phyloP scores from a whole-genome alignment of 805 yeast genomes.

The Myxozyma kluyveri region DNA sequence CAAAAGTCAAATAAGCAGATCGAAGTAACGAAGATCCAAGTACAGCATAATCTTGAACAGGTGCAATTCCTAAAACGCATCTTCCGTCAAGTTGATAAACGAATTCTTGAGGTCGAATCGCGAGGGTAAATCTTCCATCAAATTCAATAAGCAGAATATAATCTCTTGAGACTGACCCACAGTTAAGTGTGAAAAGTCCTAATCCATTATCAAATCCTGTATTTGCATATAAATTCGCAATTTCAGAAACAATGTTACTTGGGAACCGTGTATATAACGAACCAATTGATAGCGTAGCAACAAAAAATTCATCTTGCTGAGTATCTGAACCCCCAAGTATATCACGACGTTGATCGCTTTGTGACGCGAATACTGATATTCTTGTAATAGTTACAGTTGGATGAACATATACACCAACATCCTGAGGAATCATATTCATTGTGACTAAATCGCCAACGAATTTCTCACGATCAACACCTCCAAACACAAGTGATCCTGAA shows the following conservation, averaged over 20 bases:
- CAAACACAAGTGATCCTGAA: conserved; percentile 43
- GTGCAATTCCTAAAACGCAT: conserved; percentile 4
- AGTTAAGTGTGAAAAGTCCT: conserved; percentile 3
- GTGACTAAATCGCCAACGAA: conserved; percentile 40
- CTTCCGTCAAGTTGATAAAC: conserved; percentile 2
- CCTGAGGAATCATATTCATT: conserved; percentile 30
- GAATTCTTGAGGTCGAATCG: background rate
- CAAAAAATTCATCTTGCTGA: background rate
- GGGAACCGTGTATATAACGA: conserved; percentile 1
- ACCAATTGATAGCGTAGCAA: background rate
- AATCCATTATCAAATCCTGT: background rate
- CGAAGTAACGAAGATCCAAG: conserved; percentile 9
- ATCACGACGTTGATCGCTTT: background rate
- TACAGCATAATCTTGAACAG: background rate
- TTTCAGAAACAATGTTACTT: background rate
- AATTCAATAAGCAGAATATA: conserved; percentile 1
- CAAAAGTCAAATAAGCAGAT: conserved; percentile 5
- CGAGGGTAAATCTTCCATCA: background rate
- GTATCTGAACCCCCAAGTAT: conserved; percentile 3
- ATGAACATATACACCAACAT: background rate
- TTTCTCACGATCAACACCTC: conserved; percentile 47
- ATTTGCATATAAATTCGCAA: conserved; percentile 5
- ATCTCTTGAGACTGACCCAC: background rate
- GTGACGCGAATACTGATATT: conserved; percentile 1
- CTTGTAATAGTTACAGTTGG: conserved; percentile 15